Percentiles rank a stretch among this genome's conserved stretches.
Evolutionary conservation across 148 eudicot species (phyloP).

Genomic region (Nepenthes mirabilis): DNA sequence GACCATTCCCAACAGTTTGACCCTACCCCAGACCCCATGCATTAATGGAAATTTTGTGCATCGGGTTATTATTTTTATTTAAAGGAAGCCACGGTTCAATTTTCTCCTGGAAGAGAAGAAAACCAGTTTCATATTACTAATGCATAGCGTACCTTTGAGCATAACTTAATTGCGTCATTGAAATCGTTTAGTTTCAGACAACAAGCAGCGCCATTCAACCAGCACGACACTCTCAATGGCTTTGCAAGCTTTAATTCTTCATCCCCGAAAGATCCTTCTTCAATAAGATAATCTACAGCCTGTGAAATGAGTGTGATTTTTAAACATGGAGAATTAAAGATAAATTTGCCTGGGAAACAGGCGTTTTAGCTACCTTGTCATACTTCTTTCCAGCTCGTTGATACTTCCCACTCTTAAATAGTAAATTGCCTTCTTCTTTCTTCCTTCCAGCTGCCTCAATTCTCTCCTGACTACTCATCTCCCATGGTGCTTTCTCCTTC

Average conservation of each 20-base stretch:
- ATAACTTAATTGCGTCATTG: conserved; percentile 34
- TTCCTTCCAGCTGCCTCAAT: conserved; percentile 37
- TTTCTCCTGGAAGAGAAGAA: not conserved
- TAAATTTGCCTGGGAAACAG: not conserved
- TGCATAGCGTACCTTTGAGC: conserved; percentile 38
- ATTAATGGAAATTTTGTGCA: no score
- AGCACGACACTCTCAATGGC: conserved; percentile 49
- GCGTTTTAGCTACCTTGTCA: conserved; percentile 33
- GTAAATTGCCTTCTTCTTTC: conserved; percentile 57
- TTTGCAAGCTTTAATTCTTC: conserved; percentile 34
- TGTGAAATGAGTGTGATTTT: conserved; percentile 3
- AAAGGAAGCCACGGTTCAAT: not conserved
- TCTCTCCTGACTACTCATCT: conserved; percentile 35
- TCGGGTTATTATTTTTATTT: no score
- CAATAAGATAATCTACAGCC: conserved; percentile 46
- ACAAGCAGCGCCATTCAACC: conserved; percentile 63
- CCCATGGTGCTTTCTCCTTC: conserved; percentile 69
- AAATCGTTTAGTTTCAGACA: conserved; percentile 33
- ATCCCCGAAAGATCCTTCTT: conserved; percentile 35
- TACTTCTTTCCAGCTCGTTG: conserved; percentile 56
- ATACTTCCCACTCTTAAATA: conserved; percentile 43
- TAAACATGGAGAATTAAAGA: not conserved
- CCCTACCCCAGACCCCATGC: no score
- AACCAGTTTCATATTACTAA: not conserved
- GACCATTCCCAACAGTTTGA: no score